phyloP scores from a whole-genome alignment of 768 basidiomycete genomes.

The Kwoniella pini region DNA sequence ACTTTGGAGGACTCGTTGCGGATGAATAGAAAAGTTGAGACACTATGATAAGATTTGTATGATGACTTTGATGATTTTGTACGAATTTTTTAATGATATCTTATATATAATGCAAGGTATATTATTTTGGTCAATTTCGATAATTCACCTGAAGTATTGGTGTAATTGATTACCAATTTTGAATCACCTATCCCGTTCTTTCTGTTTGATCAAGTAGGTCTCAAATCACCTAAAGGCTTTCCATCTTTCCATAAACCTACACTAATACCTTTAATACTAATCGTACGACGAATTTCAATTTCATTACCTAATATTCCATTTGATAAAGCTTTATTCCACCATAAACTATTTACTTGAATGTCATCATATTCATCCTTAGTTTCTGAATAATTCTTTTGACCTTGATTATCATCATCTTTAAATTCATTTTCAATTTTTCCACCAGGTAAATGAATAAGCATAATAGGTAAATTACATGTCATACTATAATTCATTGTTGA shows the following conservation, averaged over 20 bases:
- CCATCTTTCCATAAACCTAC: constrained; percentile 31
- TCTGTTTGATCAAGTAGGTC: constrained; percentile 6
- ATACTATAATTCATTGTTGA: constrained; percentile 68
- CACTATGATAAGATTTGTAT: no score
- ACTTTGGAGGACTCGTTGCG: constrained; percentile 77
- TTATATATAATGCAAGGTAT: neutral
- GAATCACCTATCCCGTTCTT: neutral
- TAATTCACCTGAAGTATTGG: no score
- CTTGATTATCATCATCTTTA: neutral
- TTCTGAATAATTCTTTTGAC: neutral
- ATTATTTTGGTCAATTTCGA: no score
- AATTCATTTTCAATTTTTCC: constrained; percentile 10
- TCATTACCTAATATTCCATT: constrained; percentile 64
- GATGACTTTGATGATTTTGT: neutral
- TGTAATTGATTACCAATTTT: neutral
- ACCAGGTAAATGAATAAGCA: constrained; percentile 74
- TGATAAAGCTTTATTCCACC: constrained; percentile 71
- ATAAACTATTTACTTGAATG: constrained; percentile 59
- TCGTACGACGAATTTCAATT: constrained; percentile 66
- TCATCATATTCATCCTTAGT: neutral
- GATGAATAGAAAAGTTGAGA: constrained; percentile 9
- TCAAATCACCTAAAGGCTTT: constrained; percentile 14
- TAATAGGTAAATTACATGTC: constrained; percentile 73
- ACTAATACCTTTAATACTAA: neutral
- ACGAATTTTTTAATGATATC: neutral